Evolutionary conservation across 139 green algal species (phyloP), one percentile per base, ranked within the genome.

Genomic region (Closterium sp.): DNA sequence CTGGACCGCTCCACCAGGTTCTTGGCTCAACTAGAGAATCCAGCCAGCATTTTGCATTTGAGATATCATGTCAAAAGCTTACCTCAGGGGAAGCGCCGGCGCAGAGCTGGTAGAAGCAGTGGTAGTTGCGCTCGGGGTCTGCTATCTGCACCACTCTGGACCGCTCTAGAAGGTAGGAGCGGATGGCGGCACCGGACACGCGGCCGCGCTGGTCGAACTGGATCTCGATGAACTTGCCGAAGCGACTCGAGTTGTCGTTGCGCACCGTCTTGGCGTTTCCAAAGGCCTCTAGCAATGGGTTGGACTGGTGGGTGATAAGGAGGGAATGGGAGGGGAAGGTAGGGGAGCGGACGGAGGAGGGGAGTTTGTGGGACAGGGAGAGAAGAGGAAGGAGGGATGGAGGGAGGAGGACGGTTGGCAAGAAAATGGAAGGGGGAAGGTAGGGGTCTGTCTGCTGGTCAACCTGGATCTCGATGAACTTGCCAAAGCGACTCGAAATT

Each of bases 391-490:
- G n/a, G n/a, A n/a, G n/a, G n/a, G n/a, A n/a, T n/a, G n/a, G n/a
- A n/a, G n/a, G n/a, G n/a, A n/a, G n/a, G n/a, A n/a, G n/a, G n/a
- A n/a, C n/a, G n/a, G n/a, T n/a, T n/a, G n/a, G n/a, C n/a, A n/a
- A n/a, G n/a, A n/a, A n/a, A n/a, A n/a, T n/a, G n/a, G n/a, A n/a
- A n/a, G n/a, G n/a, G n/a, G n/a, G n/a, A n/a, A n/a, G n/a, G n/a
- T n/a, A n/a, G n/a, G n/a, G 88, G 94, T 22, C 96, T 94, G 2
- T 87, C 13, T 85, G 86, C n/a, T 86, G 50, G 86, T 96, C 93
- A 96, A 99, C 99, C 93, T 99, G 98, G 92, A 99, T 98, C 95
- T 99, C 98, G 28, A 98, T 97, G 93, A 99, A 99, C 96, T 99
- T 99, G 24, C 98, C 98, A 94, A 99, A 99, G 31, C 98, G 97